Evolutionary conservation across 2,329 filamentous ascomycete species (phyloP).

Genomic region (Diplodia mutila): DNA sequence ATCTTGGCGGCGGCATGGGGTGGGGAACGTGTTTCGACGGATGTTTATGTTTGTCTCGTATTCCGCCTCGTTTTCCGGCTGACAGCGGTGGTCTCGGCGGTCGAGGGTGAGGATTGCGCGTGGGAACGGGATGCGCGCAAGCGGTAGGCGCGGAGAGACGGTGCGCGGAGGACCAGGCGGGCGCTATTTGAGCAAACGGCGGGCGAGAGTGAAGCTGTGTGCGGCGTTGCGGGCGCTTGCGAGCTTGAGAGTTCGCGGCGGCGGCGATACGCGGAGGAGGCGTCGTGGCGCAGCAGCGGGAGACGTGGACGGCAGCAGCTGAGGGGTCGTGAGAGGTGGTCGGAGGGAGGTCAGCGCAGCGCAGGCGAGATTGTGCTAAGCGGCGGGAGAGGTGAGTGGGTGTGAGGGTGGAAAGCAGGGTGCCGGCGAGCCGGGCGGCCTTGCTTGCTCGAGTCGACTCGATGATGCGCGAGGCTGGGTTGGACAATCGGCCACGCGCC

Average conservation of each 20-base stretch:
- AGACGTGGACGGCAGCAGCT: neutral
- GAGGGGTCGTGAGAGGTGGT: slow-evolving; percentile 10
- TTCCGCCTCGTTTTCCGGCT: slow-evolving; percentile 8
- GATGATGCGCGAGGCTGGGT: slow-evolving; percentile 1
- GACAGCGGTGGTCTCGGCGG: neutral
- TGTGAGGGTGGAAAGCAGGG: neutral
- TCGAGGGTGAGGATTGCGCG: neutral
- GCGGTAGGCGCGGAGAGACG: neutral
- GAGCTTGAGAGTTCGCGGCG: neutral
- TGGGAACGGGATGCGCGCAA: neutral
- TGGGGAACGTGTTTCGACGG: slow-evolving; percentile 10
- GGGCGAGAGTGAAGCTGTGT: neutral
- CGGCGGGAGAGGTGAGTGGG: neutral
- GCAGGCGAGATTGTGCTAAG: slow-evolving; percentile 9
- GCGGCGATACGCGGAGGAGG: slow-evolving; percentile 13
- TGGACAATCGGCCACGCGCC: neutral
- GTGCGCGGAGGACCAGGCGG: neutral
- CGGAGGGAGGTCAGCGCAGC: neutral
- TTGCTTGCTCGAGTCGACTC: neutral
- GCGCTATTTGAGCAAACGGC: neutral
- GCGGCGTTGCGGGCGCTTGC: slow-evolving; percentile 13
- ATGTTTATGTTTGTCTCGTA: slow-evolving; percentile 22
- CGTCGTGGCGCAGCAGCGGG: slow-evolving; percentile 20
- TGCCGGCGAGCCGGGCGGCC: slow-evolving; percentile 14
- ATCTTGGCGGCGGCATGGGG: slow-evolving; percentile 28